These are phyloP conservation scores for Drechslerella dactyloides DNA, from an alignment of 2,329 filamentous ascomycete genomes.

Conservation along the genomic window DNA sequence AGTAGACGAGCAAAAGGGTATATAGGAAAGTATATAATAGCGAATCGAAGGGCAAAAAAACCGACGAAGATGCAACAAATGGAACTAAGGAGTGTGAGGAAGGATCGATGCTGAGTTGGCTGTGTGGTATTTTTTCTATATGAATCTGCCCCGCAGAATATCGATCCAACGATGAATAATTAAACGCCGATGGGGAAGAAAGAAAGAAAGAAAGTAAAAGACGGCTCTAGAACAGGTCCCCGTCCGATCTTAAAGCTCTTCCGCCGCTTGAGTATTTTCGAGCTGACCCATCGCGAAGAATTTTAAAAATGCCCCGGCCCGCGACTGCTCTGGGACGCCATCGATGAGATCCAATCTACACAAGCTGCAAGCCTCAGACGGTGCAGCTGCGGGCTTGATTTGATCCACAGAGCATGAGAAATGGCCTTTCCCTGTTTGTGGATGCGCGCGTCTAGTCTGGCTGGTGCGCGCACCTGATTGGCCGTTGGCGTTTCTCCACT, in stretches of 20 bases:
- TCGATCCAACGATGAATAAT: slow-evolving; percentile 21
- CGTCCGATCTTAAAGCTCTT: slow-evolving; percentile 1
- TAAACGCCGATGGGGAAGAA: slow-evolving; percentile 8
- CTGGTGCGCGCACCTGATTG: neutral
- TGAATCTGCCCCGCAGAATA: slow-evolving; percentile 40
- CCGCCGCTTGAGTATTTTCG: slow-evolving; percentile 4
- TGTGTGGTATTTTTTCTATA: slow-evolving; percentile 41
- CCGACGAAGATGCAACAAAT: neutral
- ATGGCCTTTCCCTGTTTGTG: slow-evolving; percentile 18
- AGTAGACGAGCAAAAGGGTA: neutral
- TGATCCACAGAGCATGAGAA: slow-evolving; percentile 9
- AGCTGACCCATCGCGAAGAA: neutral
- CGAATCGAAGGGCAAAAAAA: neutral
- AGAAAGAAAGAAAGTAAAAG: slow-evolving; percentile 16
- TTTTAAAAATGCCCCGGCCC: neutral
- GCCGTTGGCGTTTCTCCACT: neutral
- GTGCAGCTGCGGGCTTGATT: neutral
- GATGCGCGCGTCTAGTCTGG: slow-evolving; percentile 33
- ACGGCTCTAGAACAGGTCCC: slow-evolving; percentile 7
- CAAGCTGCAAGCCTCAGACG: slow-evolving; percentile 1
- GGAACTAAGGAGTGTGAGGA: slow-evolving; percentile 6
- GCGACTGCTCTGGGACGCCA: neutral
- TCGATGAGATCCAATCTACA: slow-evolving; percentile 11
- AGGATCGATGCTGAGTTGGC: slow-evolving; percentile 24
- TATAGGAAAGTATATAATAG: neutral